A percentile compares a stretch with the other conserved stretches of the same genome.
Conservation (phyloP, 768 basidiomycete genomes). For the Collybia nuda region DNA sequence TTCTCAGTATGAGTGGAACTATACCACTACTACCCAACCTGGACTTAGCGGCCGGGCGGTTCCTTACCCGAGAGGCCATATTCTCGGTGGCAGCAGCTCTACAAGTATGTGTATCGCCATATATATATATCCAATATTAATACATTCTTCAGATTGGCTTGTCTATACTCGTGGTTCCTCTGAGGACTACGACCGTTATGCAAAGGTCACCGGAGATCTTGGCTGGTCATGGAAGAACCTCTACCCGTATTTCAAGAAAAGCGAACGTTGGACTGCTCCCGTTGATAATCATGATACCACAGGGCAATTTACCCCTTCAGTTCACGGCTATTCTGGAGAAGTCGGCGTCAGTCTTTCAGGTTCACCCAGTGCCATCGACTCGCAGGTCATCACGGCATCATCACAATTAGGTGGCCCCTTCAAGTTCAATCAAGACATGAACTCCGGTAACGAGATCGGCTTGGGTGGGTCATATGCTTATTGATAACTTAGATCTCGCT, state of each 20-base stretch:
- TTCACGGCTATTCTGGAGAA: conserved; percentile 21
- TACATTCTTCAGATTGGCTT: conserved; percentile 13
- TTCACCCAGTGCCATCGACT: conserved; percentile 17
- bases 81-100: conserved; percentile 31
- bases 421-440: conserved; percentile 19
- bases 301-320: conserved; percentile 27
- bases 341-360: conserved; percentile 22
- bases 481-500: too few species aligned
- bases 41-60: conserved; percentile 23
- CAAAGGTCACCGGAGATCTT: conserved; percentile 22
- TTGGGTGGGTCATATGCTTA: background rate
- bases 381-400: conserved; percentile 11
- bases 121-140: too few species aligned
- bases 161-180: conserved; percentile 21
- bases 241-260: conserved; percentile 27
- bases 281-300: conserved; percentile 29
- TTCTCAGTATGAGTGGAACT: conserved; percentile 32
- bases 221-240: conserved; percentile 34
- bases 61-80: conserved; percentile 23
- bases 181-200: conserved; percentile 30
- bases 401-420: conserved; percentile 4
- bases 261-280: conserved; percentile 19
- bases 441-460: conserved; percentile 4
- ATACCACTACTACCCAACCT: conserved; percentile 30
- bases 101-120: too few species aligned